phyloP scores from a whole-genome alignment of 2,329 filamentous ascomycete genomes.

The Pleurostoma richardsiae region DNA sequence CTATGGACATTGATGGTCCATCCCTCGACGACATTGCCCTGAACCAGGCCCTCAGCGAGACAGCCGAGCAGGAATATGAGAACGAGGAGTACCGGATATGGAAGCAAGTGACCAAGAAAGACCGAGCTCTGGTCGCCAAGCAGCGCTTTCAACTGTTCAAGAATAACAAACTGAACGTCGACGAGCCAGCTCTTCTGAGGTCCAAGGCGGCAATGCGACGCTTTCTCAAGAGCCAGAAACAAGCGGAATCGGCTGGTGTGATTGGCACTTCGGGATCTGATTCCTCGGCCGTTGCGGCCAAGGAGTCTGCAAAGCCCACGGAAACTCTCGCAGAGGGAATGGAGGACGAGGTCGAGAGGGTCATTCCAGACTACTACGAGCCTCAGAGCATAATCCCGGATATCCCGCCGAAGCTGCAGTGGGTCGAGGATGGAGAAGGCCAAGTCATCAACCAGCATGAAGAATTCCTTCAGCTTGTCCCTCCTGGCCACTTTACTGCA shows the following conservation, averaged over 20 bases:
- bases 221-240: slow-evolving; percentile 75
- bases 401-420: slow-evolving; percentile 70
- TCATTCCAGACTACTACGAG: slow-evolving; percentile 94
- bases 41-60: slow-evolving; percentile 58
- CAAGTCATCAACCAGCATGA: slow-evolving; percentile 84
- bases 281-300: slow-evolving; percentile 40
- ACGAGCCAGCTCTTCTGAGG: slow-evolving; percentile 81
- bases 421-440: slow-evolving; percentile 86
- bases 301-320: slow-evolving; percentile 43
- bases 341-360: slow-evolving; percentile 77
- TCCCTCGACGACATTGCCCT: slow-evolving; percentile 62
- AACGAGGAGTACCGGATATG: slow-evolving; percentile 97
- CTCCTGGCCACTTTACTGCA: slow-evolving; percentile 68
- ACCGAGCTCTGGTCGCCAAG: slow-evolving; percentile 79
- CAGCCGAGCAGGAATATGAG: slow-evolving; percentile 71
- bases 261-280: slow-evolving; percentile 30
- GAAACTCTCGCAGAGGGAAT: slow-evolving; percentile 94
- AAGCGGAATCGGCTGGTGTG: slow-evolving; percentile 49
- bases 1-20: slow-evolving; percentile 81
- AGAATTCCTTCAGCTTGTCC: slow-evolving; percentile 75
- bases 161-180: slow-evolving; percentile 75
- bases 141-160: slow-evolving; percentile 84
- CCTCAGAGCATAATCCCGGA: slow-evolving; percentile 81
- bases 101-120: slow-evolving; percentile 98
- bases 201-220: slow-evolving; percentile 86